phyloP scores from a whole-genome alignment of 129 eudicot genomes.

The Arctium minus region DNA sequence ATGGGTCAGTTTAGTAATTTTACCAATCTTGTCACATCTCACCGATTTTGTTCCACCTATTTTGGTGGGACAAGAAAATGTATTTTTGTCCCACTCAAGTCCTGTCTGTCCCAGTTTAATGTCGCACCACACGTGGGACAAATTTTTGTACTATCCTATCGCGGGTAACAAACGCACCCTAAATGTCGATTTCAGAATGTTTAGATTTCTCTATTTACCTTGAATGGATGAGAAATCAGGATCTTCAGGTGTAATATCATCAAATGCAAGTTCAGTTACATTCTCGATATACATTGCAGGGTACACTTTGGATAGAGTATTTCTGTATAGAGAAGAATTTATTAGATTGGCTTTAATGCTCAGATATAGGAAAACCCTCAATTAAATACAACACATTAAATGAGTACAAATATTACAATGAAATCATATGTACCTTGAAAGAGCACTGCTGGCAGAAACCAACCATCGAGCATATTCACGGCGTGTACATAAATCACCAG shows the following conservation, averaged over 20 bases:
- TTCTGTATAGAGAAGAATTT: conserved; percentile 37
- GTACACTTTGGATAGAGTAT: conserved; percentile 82
- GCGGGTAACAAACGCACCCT: background rate
- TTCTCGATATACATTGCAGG: conserved; percentile 98
- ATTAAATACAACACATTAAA: background rate
- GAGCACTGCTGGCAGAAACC: conserved; percentile 91
- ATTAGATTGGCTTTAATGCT: background rate
- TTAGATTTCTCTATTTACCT: conserved; percentile 41
- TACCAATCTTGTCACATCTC: too few relatives aligned
- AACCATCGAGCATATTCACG: conserved; percentile 99
- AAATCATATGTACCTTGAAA: conserved; percentile 61
- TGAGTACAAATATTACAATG: background rate
- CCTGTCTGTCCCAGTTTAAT: too few relatives aligned
- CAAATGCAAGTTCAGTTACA: conserved; percentile 91
- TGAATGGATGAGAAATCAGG: conserved; percentile 94
- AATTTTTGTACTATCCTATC: too few relatives aligned
- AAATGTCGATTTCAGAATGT: background rate
- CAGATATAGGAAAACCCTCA: background rate
- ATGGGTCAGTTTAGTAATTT: too few relatives aligned
- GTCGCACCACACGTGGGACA: too few relatives aligned
- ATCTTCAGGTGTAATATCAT: conserved; percentile 91
- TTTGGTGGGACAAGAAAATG: too few relatives aligned
- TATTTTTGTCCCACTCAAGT: too few relatives aligned
- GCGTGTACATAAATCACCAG: conserved; percentile 90
- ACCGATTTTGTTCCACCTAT: too few relatives aligned